Base-by-base conservation (phyloP, 179 eudicot species). In the Silene vulgaris region DNA sequence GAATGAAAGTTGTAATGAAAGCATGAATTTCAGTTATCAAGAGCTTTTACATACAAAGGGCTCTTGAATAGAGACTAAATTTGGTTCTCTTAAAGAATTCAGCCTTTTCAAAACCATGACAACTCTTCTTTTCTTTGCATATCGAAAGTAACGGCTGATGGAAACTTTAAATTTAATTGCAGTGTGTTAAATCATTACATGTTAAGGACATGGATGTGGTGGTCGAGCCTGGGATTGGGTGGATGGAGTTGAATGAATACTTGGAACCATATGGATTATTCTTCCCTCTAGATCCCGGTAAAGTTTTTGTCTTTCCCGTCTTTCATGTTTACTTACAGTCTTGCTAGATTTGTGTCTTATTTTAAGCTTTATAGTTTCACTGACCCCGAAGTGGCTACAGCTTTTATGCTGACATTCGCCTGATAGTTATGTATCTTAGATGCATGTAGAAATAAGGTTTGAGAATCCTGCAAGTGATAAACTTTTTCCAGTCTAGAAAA, bases 171-270 rank as follows among this genome's bases (percentile, higher is more conserved):
- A 52, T 45, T 9, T 50, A 54, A 48, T 75, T 86, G 85, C 84
- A 95, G 97, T 75, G 77, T 73, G 86, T 93, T 66, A 89, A 89
- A 88, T 75, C 96, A 71, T 80, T 96, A 65, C 94, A 96, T 83
- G 80, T 96, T 71, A 80, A 82, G 84, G 99, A 96, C 80, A 96
- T 96, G 99, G 99, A 96, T 88, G 97, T 93, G 77, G 92, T 93
- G 71, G 99, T 96, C 79, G 99, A 96, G 85, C 97, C 99, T 81
- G 99, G 97, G 75, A 93, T 93, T 82, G 97, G 99, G 74, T 96
- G 99, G 99, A 88, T 96, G 86, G 99, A 96, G 82, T 88, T 96
- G 75, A 96, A 96, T 84, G 99, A 93, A 69, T 90, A 86, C 84
- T 83, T 96, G 78, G 97, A 93, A 87, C 96, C 99, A 62, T 86